Conservation (phyloP, 345 rosid species). For the Limnanthes douglasii region DNA sequence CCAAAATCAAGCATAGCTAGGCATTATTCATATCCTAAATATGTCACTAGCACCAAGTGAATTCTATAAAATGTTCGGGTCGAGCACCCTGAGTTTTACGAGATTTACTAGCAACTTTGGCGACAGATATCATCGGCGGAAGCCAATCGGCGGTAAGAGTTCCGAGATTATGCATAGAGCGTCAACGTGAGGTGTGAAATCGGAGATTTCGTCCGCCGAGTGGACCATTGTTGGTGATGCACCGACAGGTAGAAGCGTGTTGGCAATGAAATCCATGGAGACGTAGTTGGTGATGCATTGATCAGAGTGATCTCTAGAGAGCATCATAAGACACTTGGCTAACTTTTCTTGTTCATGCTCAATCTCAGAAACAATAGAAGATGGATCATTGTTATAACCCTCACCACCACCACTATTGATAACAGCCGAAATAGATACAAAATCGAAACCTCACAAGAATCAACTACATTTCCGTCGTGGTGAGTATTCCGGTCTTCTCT, state of each 20-base stretch:
- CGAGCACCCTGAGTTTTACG: conserved; percentile 75
- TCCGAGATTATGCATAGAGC: conserved; percentile 73
- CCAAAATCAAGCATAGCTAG: too few relatives aligned
- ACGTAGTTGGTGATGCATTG: conserved; percentile 94
- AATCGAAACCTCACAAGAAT: too few relatives aligned
- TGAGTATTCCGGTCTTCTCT: too few relatives aligned
- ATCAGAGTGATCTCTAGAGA: conserved; percentile 52
- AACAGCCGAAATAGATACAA: too few relatives aligned
- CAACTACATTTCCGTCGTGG: too few relatives aligned
- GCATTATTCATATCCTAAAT: too few relatives aligned
- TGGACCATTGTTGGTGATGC: conserved; percentile 95
- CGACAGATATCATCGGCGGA: conserved; percentile 66
- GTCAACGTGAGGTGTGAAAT: conserved; percentile 50
- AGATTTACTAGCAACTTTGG: conserved; percentile 20
- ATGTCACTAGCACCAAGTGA: too few relatives aligned
- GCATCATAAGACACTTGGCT: conserved; percentile 52
- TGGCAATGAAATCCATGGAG: conserved; percentile 86
- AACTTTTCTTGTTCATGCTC: conserved; percentile 49
- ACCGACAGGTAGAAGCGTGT: conserved; percentile 72
- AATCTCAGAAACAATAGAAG: conserved; percentile 31
- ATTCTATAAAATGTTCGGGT: too few relatives aligned
- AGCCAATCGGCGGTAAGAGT: conserved; percentile 65
- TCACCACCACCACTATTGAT: too few relatives aligned
- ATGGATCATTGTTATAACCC: too few relatives aligned
- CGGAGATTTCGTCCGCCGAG: conserved; percentile 51